Conservation (phyloP, 2,329 filamentous ascomycete genomes). For the Fusarium sp. region DNA sequence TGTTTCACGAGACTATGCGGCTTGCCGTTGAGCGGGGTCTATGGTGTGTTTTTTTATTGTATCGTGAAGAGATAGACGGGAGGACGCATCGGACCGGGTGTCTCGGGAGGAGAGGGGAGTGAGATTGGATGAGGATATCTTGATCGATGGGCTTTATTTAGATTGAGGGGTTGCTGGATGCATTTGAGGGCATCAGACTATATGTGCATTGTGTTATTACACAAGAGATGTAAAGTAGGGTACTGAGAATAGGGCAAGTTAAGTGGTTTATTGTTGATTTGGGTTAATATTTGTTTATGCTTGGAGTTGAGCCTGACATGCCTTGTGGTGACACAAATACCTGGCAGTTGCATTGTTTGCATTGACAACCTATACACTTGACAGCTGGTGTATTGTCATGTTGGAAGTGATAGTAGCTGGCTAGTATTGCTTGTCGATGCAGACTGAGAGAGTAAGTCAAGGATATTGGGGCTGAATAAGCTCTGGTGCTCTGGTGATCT, state of each 20-base stretch:
- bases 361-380: not conserved
- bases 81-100: conserved; percentile 17
- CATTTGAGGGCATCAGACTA: not conserved
- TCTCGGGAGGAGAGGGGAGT: not conserved
- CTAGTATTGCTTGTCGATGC: too few relatives aligned
- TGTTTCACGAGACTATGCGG: conserved; percentile 26
- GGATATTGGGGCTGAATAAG: too few relatives aligned
- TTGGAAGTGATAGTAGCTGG: too few relatives aligned
- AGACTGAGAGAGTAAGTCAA: too few relatives aligned
- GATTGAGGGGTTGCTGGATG: not conserved
- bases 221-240: not conserved
- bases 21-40: conserved; percentile 18
- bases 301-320: not conserved
- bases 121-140: not conserved
- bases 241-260: too few relatives aligned
- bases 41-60: not conserved
- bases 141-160: not conserved
- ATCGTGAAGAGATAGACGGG: conserved; percentile 14
- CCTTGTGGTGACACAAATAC: not conserved
- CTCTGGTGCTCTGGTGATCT: too few relatives aligned
- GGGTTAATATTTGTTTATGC: not conserved
- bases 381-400: not conserved
- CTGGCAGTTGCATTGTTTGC: not conserved
- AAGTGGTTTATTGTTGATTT: too few relatives aligned
- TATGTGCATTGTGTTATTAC: not conserved